phyloP scores from a whole-genome alignment of 2,329 filamentous ascomycete species.

The Talaromyces sp. region DNA sequence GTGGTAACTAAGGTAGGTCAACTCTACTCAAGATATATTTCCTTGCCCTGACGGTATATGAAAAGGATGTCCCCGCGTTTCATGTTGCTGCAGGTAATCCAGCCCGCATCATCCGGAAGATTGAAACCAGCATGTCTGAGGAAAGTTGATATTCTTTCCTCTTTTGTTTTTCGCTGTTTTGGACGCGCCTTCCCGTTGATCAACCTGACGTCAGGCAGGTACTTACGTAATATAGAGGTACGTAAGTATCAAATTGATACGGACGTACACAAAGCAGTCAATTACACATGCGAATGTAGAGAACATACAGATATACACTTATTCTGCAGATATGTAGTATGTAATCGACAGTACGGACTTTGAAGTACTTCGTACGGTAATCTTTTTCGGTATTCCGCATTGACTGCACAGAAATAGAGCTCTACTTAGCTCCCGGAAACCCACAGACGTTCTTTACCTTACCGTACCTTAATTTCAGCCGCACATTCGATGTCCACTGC shows the following conservation, averaged over 20 bases:
- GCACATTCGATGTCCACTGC: not conserved
- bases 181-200: too few species aligned
- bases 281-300: too few species aligned
- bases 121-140: slow-evolving; percentile 33
- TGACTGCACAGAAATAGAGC: not conserved
- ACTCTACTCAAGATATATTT: not conserved
- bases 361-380: too few species aligned
- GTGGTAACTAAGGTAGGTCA: slow-evolving; percentile 66
- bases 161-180: too few species aligned
- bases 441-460: not conserved
- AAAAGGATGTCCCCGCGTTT: slow-evolving; percentile 37
- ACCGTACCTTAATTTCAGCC: not conserved
- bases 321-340: too few species aligned
- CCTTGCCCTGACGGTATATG: not conserved
- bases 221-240: too few species aligned
- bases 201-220: too few species aligned
- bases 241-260: too few species aligned
- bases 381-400: not conserved
- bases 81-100: slow-evolving; percentile 41
- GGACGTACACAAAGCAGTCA: not conserved
- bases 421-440: not conserved
- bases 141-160: not conserved
- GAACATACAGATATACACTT: too few species aligned
- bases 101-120: slow-evolving; percentile 34
- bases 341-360: too few species aligned